Base-by-base conservation (phyloP, 2,329 filamentous ascomycete species). In the Ceratocystis cubensis region DNA sequence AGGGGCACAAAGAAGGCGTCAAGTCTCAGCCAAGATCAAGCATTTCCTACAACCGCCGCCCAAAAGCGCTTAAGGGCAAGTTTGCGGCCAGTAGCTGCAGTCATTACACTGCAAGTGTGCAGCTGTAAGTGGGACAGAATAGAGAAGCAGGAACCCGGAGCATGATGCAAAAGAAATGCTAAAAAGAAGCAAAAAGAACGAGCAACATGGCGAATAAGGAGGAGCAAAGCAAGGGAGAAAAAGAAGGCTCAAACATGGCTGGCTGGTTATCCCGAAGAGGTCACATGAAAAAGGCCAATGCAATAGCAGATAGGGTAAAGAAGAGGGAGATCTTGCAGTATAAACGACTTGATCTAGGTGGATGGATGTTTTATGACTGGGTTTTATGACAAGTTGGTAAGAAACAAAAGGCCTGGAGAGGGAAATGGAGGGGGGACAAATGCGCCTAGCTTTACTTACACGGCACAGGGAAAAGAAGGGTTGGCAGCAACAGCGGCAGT, bases 401-500 rank as follows among this genome's bases (percentile, higher is more conserved):
- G 56, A 44, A 61, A 41, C 48, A 25, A 41, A 15, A 45, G 65
- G 68, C 69, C 67, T 70, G 70, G 69, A 67, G 70, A 66, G 68
- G 69, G 64, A n/a, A 56, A 33, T 33, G 30, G 30, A 33, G 30
- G 6, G 30, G 30, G 30, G 30, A 33, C 30, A 33, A 33, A 33
- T 33, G 30, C 30, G 30, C 30, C 50, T 33, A 33, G 17, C 5
- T 6, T 28, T 20, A 76, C 83, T 72, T 78, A 87, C 86, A 88
- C 74, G 41, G 82, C 80, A 75, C 84, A 88, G 64, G 85, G 84
- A 71, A 87, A 88, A 17, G 79, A 77, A 61, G 77, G 70, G 70
- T 81, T 80, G 67, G 74, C 71, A 71, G 72, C 72, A 69, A 5
- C 48, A 50, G 48, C n/a, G 48, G 20, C n/a, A 25, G 28, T 1